These are phyloP conservation scores for Porcisia hertigi DNA, from an alignment of 208 protist genomes.

Conservation along the genomic window DNA sequence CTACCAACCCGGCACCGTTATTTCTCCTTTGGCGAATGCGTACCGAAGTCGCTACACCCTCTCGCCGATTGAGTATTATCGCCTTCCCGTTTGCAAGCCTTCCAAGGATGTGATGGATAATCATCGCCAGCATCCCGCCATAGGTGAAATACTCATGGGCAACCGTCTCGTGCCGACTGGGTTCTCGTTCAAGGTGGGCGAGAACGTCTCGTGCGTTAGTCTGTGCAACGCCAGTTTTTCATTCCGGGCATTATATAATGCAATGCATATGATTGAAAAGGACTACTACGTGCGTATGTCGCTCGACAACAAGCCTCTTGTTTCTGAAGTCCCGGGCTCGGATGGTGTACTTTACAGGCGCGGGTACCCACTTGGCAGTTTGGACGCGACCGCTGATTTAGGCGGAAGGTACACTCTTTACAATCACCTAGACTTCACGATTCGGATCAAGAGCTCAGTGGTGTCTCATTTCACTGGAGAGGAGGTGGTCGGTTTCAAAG, in stretches of 20 bases:
- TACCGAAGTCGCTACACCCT: slow-evolving; percentile 87
- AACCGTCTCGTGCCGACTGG: slow-evolving; percentile 93
- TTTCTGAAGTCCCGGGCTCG: slow-evolving; percentile 9
- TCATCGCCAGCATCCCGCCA: slow-evolving; percentile 68
- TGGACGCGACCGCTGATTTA: too few relatives aligned
- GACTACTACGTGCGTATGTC: slow-evolving; percentile 66
- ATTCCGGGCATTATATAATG: slow-evolving; percentile 19
- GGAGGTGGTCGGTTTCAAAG: slow-evolving; percentile 60
- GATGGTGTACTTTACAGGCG: slow-evolving; percentile 1
- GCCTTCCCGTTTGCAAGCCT: slow-evolving; percentile 87
- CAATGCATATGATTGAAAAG: slow-evolving; percentile 48
- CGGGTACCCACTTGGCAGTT: slow-evolving; percentile 45
- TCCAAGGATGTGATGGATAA: slow-evolving; percentile 25
- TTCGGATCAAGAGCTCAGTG: slow-evolving; percentile 27
- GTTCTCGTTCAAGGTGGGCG: slow-evolving; percentile 61
- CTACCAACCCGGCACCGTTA: slow-evolving; percentile 7
- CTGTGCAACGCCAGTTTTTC: slow-evolving; percentile 40
- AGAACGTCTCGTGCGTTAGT: slow-evolving; percentile 38
- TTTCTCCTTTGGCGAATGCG: slow-evolving; percentile 83
- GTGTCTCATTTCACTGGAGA: slow-evolving; percentile 8
- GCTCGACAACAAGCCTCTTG: slow-evolving; percentile 62
- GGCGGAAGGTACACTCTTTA: slow-evolving; percentile 23
- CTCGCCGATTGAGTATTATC: slow-evolving; percentile 95
- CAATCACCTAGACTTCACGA: slow-evolving; percentile 77
- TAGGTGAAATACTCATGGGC: slow-evolving; percentile 95